Evolutionary conservation across 768 basidiomycete genomes (phyloP).

Genomic region (Leccinum longicurvipes): DNA sequence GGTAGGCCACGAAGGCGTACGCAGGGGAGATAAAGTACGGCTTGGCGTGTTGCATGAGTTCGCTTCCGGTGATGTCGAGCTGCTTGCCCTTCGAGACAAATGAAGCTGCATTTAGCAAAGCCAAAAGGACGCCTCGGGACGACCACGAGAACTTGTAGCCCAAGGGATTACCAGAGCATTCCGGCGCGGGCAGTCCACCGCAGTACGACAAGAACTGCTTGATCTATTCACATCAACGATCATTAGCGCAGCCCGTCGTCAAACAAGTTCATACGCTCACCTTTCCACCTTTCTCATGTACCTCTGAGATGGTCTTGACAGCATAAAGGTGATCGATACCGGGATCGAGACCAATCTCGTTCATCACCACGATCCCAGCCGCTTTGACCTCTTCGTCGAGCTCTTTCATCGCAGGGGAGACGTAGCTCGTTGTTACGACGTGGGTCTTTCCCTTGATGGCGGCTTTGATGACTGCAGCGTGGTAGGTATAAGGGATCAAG

Average conservation of each 20-base stretch:
- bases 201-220: constrained; percentile 94
- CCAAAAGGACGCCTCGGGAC: constrained; percentile 91
- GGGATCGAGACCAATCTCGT: constrained; percentile 97
- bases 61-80: constrained; percentile 66
- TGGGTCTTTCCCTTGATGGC: constrained; percentile 80
- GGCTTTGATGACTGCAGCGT: constrained; percentile 85
- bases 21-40: constrained; percentile 96
- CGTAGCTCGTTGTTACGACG: constrained; percentile 95
- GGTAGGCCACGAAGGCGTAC: constrained; percentile 94
- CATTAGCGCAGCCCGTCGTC: neutral
- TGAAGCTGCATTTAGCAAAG: constrained; percentile 86
- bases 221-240: constrained; percentile 45
- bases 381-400: constrained; percentile 77
- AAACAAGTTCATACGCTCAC: constrained; percentile 34
- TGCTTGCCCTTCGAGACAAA: constrained; percentile 67
- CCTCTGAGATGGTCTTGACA: constrained; percentile 89
- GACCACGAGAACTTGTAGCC: constrained; percentile 99
- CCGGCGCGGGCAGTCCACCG: constrained; percentile 91
- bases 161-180: constrained; percentile 89
- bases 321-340: constrained; percentile 95
- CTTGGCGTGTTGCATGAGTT: constrained; percentile 87
- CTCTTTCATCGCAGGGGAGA: constrained; percentile 86
- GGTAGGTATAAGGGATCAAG: constrained; percentile 93
- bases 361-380: constrained; percentile 92
- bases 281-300: constrained; percentile 94